These are phyloP conservation scores for Pythium phragmitis DNA, from an alignment of 352 stramenopile genomes.

Conservation along the genomic window DNA sequence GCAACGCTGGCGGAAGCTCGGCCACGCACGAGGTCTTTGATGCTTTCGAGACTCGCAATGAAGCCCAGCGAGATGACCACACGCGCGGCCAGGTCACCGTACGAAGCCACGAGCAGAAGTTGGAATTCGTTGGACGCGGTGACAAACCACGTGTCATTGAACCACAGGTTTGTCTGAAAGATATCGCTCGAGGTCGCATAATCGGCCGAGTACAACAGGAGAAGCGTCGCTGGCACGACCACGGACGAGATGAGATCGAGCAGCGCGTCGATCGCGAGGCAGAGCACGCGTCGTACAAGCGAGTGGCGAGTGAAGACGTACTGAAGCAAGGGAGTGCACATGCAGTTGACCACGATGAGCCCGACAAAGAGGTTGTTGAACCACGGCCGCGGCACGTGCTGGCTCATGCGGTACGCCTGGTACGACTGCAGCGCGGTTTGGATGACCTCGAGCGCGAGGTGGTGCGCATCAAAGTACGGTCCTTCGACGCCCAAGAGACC, in stretches of 20 bases:
- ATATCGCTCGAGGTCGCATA: neutral
- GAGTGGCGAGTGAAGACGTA: neutral
- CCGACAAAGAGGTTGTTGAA: slow-evolving; percentile 9
- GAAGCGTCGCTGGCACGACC: neutral
- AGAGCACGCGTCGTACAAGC: slow-evolving; percentile 1
- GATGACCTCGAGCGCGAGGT: slow-evolving; percentile 6
- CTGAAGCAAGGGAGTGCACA: slow-evolving; percentile 2
- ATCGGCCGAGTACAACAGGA: neutral
- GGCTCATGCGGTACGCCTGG: slow-evolving; percentile 21
- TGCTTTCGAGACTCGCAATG: slow-evolving; percentile 5
- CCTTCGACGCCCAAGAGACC: slow-evolving; percentile 18
- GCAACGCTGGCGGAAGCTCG: neutral
- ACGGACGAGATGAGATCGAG: slow-evolving; percentile 21
- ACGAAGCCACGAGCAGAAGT: slow-evolving; percentile 11
- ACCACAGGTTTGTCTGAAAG: slow-evolving; percentile 7
- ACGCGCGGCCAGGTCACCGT: neutral
- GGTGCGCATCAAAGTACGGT: slow-evolving; percentile 15
- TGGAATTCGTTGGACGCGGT: slow-evolving; percentile 19
- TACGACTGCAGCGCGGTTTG: slow-evolving; percentile 16
- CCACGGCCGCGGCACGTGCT: slow-evolving; percentile 16
- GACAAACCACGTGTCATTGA: slow-evolving; percentile 13
- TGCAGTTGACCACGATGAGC: slow-evolving; percentile 15
- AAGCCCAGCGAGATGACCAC: slow-evolving; percentile 1
- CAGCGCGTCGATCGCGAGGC: neutral
- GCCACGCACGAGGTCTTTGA: slow-evolving; percentile 11